These are phyloP conservation scores for Sclerotiophoma versabilis DNA, from an alignment of 2,329 filamentous ascomycete species.

Conservation along the genomic window DNA sequence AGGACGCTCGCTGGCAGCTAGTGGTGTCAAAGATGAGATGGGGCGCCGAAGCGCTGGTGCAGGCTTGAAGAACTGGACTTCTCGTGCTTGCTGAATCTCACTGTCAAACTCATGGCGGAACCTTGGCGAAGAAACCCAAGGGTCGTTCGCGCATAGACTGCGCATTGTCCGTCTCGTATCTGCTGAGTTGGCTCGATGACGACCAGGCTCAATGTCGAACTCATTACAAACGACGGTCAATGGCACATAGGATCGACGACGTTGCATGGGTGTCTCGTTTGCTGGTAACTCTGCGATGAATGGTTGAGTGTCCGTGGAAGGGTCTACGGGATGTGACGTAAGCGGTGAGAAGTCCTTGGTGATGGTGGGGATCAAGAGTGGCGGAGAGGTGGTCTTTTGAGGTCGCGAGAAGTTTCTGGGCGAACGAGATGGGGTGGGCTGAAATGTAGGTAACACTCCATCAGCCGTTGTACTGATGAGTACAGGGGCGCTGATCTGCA, in stretches of 20 bases:
- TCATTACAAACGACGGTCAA: conserved; percentile 22
- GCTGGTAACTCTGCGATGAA: conserved; percentile 21
- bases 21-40: conserved; percentile 19
- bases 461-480: conserved; percentile 44
- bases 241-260: conserved; percentile 34
- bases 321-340: conserved; percentile 42
- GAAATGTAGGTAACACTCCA: conserved; percentile 44
- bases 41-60: conserved; percentile 35
- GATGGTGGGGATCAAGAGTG: conserved; percentile 22
- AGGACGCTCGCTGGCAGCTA: conserved; percentile 31
- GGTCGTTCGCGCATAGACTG: conserved; percentile 38
- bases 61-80: conserved; percentile 21
- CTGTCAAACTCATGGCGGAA: conserved; percentile 23
- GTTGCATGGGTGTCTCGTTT: conserved; percentile 12
- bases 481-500: conserved; percentile 43
- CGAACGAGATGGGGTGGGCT: conserved; percentile 23
- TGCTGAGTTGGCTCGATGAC: conserved; percentile 41
- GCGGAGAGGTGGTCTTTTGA: conserved; percentile 4
- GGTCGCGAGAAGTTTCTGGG: conserved; percentile 21
- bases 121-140: conserved; percentile 38
- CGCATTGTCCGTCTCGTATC: conserved; percentile 35
- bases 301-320: conserved; percentile 22
- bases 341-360: conserved; percentile 41
- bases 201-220: conserved; percentile 24
- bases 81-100: conserved; percentile 20